phyloP scores from a whole-genome alignment of 2,329 filamentous ascomycete species.

The Aspergillus ochraceus region DNA sequence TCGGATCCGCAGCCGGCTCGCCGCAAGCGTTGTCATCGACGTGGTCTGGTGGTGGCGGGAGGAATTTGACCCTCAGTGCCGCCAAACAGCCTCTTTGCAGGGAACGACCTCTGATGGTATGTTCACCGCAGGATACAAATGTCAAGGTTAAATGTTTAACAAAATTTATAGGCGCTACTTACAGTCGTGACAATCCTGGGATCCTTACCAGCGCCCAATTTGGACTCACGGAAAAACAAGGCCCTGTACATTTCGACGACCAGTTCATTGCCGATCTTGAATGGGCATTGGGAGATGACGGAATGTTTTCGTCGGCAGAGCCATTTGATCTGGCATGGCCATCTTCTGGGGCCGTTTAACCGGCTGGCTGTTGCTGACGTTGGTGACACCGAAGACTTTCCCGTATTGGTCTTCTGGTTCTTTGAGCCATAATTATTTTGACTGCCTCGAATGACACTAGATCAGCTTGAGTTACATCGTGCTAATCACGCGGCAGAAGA shows the following conservation, averaged over 20 bases:
- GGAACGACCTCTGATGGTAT: slow-evolving; percentile 20
- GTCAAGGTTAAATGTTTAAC: neutral
- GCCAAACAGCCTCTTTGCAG: slow-evolving; percentile 12
- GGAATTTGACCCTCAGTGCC: slow-evolving; percentile 36
- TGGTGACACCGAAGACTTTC: neutral
- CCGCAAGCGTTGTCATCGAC: slow-evolving; percentile 39
- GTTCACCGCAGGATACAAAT: slow-evolving; percentile 4
- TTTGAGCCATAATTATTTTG: neutral
- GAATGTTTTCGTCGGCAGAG: slow-evolving; percentile 26
- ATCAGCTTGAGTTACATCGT: neutral
- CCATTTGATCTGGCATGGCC: slow-evolving; percentile 4
- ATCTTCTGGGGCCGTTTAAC: neutral
- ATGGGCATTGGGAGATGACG: slow-evolving; percentile 37
- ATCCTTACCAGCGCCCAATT: slow-evolving; percentile 2
- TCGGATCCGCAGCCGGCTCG: slow-evolving; percentile 42
- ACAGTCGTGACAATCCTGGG: slow-evolving; percentile 6
- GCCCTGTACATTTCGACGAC: slow-evolving; percentile 33
- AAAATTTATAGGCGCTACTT: slow-evolving; percentile 16
- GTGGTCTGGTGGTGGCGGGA: slow-evolving; percentile 47
- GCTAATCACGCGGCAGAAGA: neutral
- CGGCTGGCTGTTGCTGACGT: neutral
- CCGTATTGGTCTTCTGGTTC: neutral
- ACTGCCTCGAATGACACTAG: neutral
- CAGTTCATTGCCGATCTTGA: slow-evolving; percentile 41
- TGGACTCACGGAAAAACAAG: slow-evolving; percentile 14